Evolutionary conservation across 2,329 filamentous ascomycete genomes (phyloP), one percentile per base, ranked within the genome.

Genomic region (Fusarium napiforme): DNA sequence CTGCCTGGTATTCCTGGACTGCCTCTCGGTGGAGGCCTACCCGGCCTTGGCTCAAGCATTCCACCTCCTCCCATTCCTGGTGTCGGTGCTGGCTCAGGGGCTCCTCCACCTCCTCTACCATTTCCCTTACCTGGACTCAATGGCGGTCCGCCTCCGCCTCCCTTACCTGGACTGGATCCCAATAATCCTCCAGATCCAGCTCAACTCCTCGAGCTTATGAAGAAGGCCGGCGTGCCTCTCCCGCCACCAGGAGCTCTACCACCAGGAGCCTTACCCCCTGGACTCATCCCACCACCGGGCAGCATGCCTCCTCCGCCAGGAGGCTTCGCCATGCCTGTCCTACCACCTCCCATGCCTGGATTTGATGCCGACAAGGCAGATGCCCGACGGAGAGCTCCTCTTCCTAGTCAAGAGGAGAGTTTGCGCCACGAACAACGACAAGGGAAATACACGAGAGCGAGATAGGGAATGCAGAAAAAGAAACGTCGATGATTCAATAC

Each of bases 351-450:
- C 62, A 79, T 85, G 71, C 82, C 84, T 26, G 79, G 81, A 23
- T 72, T 71, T 43, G 76, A 78, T 9, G 79, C 66, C 58, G 79
- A 81, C 65, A 78, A 82, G 64, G 77, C 80, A 16, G 74, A 76
- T n/a, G 18, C 77, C 39, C 80, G 83, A 9, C 83, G 90, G 23
- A 87, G 92, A 69, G 93, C 88, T 10, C 94, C 93, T 14, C 83
- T 97, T 47, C 94, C 94, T 0, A 95, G 93, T 79, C 94, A 97
- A 82, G 90, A 93, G 79, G 94, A 96, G 80, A 95, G 93, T 75
- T 83, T 97, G 75, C 89, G 91, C 75, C 90, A 92, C 81, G 93
- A 96, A 82, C 94, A 96, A 85, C 88, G 88, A 63, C 85, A 85
- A 60, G 90, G 90, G 7, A 86, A 91, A 71, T 92, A 90, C 77